Evolutionary conservation across 75 land plant genomes (phyloP).

Genomic region (Ceratopteris richardii): DNA sequence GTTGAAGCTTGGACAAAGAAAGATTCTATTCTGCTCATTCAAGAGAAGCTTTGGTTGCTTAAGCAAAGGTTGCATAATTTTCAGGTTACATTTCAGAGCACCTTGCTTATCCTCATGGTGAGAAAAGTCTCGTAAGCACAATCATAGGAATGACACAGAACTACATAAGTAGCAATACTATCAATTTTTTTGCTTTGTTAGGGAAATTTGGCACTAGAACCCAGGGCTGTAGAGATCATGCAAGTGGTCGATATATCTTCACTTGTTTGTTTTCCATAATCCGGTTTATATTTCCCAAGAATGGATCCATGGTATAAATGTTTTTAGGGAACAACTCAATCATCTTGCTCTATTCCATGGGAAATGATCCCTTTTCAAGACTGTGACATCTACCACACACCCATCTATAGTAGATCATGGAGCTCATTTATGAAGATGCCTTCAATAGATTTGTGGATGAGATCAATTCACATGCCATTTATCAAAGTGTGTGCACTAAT

Average conservation of each 20-base stretch:
- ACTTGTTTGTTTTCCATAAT: conserved; percentile 67
- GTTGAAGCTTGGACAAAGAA: conserved; percentile 91
- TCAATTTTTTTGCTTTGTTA: conserved; percentile 68
- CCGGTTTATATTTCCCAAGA: conserved; percentile 68
- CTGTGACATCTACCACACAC: too few relatives aligned
- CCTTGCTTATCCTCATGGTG: conserved; percentile 98
- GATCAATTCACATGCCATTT: too few relatives aligned
- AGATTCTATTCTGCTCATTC: conserved; percentile 89
- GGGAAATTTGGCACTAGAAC: conserved; percentile 91
- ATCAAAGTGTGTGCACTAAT: too few relatives aligned
- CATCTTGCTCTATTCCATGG: too few relatives aligned
- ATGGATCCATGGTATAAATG: conserved; percentile 99
- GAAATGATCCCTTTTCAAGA: too few relatives aligned
- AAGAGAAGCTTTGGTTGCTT: conserved; percentile 79
- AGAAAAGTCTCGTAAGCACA: conserved; percentile 83
- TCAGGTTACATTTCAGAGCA: conserved; percentile 98
- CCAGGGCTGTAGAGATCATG: conserved; percentile 94
- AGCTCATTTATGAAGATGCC: too few relatives aligned
- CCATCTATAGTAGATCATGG: too few relatives aligned
- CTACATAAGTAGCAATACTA: conserved; percentile 94
- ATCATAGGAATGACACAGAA: conserved; percentile 99
- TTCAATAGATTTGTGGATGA: too few relatives aligned
- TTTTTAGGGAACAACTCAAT: conserved; percentile 72
- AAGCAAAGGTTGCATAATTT: conserved; percentile 94
- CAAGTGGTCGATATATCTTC: conserved; percentile 83